Conservation (phyloP, 2,329 filamentous ascomycete genomes). For the Trichoderma semiorbis region DNA sequence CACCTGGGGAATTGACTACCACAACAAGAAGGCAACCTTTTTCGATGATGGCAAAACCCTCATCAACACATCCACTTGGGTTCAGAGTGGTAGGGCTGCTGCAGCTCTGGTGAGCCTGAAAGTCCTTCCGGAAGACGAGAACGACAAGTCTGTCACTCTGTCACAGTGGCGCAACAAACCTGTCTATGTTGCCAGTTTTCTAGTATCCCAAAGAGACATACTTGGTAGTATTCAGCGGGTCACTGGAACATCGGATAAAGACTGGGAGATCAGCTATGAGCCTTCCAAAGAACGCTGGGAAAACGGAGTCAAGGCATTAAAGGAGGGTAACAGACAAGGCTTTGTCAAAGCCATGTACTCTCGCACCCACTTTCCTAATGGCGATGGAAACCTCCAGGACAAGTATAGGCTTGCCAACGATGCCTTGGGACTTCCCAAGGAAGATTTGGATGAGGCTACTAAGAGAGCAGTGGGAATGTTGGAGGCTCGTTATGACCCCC, state of each 20-base stretch:
- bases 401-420: background rate
- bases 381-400: background rate
- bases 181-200: slow-evolving; percentile 54
- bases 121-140: slow-evolving; percentile 37
- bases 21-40: slow-evolving; percentile 32
- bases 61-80: slow-evolving; percentile 51
- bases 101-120: slow-evolving; percentile 43
- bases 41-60: slow-evolving; percentile 7
- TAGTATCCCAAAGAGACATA: slow-evolving; percentile 59
- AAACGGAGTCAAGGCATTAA: slow-evolving; percentile 42
- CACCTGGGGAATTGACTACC: slow-evolving; percentile 50
- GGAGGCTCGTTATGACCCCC: too few species aligned
- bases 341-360: slow-evolving; percentile 51
- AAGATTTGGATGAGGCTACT: background rate
- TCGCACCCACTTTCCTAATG: slow-evolving; percentile 43
- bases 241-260: slow-evolving; percentile 50
- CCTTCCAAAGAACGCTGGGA: slow-evolving; percentile 43
- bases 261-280: slow-evolving; percentile 57
- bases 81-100: slow-evolving; percentile 43
- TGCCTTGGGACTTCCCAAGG: background rate
- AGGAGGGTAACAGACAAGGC: slow-evolving; percentile 39
- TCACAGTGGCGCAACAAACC: slow-evolving; percentile 43
- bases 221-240: slow-evolving; percentile 57
- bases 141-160: slow-evolving; percentile 29
- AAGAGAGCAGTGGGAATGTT: background rate